Base-by-base conservation (phyloP, 352 stramenopile genomes). In the Elongisporangium anandrum region DNA sequence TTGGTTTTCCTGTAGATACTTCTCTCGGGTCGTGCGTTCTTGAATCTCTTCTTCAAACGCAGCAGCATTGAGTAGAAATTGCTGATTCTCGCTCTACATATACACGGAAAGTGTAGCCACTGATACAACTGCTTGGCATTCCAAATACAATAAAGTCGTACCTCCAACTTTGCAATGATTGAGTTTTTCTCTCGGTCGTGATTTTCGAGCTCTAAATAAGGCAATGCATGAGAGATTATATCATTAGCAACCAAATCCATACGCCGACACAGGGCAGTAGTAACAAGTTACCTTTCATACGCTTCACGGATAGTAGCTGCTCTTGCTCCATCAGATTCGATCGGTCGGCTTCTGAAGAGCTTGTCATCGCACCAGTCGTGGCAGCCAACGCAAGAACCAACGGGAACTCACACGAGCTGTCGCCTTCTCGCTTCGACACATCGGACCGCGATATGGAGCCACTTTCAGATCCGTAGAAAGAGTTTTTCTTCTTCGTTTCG, bases 1-100 rank as follows among this genome's bases (percentile, higher is more conserved):
- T 53, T 86, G 77, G 41, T 71, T 85, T 16, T 88, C 83, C 55
- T 90, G 73, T 1, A 92, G 67, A 50, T 84, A 66, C 21, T 73
- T 68, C 55, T 91, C 81, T 8, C 75, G 80, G 54, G 79, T 78
- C 26, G 68, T 85, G 53, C 80, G 75, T 51, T 92, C 81, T 70
- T 92, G 79, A 62, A 92, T 92, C 71, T 92, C 83, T 90, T 93
- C 80, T 92, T 94, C 84, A 55, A 94, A 88, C 47, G 84, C 80
- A 5, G 81, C 83, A 10, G 82, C 84, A 47, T 92, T 91, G 56
- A 92, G 64, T 70, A 94, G 60, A 49, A 88, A 90, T 65, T 94
- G 77, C 70, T 92, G 79, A 59, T 94, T 94, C 69, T 94, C 84
- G 67, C 66, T 84, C 80, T 87, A 62, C 22, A 57, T 26, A 39